Evolutionary conservation across 2,329 filamentous ascomycete species (phyloP).

Genomic region (Karstenula rhodostoma): DNA sequence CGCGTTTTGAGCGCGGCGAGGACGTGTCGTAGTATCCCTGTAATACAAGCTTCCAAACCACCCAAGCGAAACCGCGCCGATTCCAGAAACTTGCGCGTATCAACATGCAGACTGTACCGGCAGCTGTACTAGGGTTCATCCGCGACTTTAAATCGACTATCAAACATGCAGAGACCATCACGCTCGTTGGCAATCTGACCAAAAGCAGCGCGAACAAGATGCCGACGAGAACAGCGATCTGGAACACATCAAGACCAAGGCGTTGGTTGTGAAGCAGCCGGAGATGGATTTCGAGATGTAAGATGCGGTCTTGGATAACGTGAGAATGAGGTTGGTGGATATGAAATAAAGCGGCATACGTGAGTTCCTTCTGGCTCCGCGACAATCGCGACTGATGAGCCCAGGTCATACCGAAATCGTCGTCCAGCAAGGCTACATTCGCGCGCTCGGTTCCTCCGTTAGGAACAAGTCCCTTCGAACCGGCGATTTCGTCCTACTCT

Average conservation of each 20-base stretch:
- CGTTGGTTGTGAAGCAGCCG: slow-evolving; percentile 14
- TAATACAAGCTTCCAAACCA: not conserved
- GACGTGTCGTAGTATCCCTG: not conserved
- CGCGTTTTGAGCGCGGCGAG: not conserved
- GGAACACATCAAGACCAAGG: slow-evolving; percentile 12
- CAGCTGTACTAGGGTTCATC: not conserved
- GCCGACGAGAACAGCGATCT: not conserved
- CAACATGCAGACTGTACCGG: not conserved
- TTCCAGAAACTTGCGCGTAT: not conserved
- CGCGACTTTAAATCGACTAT: not conserved
- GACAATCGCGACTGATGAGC: not conserved
- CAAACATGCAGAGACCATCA: not conserved
- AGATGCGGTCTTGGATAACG: slow-evolving; percentile 14
- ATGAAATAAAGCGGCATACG: slow-evolving; percentile 63
- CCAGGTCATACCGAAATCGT: slow-evolving; percentile 59
- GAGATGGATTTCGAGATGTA: slow-evolving; percentile 17
- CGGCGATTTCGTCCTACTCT: not conserved
- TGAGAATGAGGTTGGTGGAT: slow-evolving; percentile 61
- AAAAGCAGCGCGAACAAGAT: not conserved
- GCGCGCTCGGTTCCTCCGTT: not conserved
- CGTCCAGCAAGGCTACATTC: slow-evolving; percentile 45
- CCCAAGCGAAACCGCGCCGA: not conserved
- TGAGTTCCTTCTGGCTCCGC: not conserved
- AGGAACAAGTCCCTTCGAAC: not conserved
- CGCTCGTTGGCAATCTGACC: not conserved